Evolutionary conservation across 2,329 filamentous ascomycete species (phyloP).

Genomic region (Curvularia verruculosa): DNA sequence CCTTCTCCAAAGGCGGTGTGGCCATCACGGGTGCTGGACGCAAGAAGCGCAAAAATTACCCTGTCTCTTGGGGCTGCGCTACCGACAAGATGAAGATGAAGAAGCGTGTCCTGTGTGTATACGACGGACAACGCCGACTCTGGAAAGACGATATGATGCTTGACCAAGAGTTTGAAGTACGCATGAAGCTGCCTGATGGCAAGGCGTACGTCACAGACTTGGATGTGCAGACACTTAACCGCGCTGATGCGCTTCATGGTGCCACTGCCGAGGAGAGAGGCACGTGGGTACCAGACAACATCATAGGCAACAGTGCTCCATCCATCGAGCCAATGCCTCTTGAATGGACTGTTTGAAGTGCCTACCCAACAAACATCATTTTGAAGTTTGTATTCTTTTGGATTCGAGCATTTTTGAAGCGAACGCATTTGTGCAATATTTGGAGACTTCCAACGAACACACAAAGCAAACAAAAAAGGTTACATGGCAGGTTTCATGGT

Average conservation of each 20-base stretch:
- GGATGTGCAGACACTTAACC: conserved; percentile 85
- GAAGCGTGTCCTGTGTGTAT: conserved; percentile 93
- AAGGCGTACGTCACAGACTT: conserved; percentile 90
- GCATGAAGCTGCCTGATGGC: conserved; percentile 70
- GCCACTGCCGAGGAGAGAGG: conserved; percentile 88
- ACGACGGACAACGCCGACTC: conserved; percentile 83
- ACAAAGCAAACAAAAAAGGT: conserved; percentile 20
- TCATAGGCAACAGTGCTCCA: conserved; percentile 38
- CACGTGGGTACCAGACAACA: conserved; percentile 77
- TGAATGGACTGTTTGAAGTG: conserved; percentile 9
- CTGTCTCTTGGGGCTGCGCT: conserved; percentile 89
- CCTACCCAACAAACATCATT: conserved; percentile 5
- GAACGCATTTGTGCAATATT: conserved; percentile 2
- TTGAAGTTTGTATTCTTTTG: background rate
- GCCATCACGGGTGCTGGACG: conserved; percentile 65
- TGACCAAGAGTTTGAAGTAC: conserved; percentile 90
- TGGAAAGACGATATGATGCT: conserved; percentile 99
- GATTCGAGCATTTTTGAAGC: conserved; percentile 13
- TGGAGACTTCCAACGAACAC: background rate
- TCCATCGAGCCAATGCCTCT: conserved; percentile 4
- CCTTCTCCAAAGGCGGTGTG: conserved; percentile 77
- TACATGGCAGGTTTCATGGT: conserved; percentile 12
- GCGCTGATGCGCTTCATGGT: conserved; percentile 81
- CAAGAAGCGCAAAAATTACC: conserved; percentile 93
- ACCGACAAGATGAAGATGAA: conserved; percentile 97